phyloP scores from a whole-genome alignment of 2,329 filamentous ascomycete genomes.

The Colletotrichum tofieldiae region DNA sequence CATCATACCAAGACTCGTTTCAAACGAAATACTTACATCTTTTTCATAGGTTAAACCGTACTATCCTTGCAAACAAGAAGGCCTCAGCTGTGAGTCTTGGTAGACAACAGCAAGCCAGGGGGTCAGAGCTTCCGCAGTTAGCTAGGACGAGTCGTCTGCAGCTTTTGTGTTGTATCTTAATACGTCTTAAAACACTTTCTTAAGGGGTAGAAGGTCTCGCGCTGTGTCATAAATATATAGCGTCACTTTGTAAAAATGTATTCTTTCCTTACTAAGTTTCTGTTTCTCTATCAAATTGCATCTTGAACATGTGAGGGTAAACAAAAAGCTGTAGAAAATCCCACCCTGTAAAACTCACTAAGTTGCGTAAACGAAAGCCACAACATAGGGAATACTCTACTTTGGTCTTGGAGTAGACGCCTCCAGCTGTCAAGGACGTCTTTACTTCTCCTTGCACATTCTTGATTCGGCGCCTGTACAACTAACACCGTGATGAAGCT shows the following conservation, averaged over 20 bases:
- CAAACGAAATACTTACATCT: background rate
- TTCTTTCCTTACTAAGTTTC: no score
- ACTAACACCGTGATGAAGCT: slow-evolving; percentile 1
- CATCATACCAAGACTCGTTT: no score
- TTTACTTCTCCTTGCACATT: background rate
- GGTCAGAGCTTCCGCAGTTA: no score
- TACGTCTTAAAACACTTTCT: no score
- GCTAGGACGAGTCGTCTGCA: no score
- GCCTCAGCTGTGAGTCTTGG: slow-evolving; percentile 34
- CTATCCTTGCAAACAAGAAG: slow-evolving; percentile 39
- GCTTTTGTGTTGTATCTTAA: background rate
- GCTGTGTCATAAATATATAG: no score
- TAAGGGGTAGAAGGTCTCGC: no score
- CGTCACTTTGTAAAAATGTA: no score
- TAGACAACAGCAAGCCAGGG: background rate
- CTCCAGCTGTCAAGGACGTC: background rate
- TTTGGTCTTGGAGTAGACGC: background rate
- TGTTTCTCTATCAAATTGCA: background rate
- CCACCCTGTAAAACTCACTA: background rate
- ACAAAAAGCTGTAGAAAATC: background rate
- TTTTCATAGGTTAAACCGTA: slow-evolving; percentile 24
- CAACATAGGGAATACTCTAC: background rate
- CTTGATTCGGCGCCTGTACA: background rate
- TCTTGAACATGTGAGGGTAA: background rate
- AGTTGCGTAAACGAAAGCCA: background rate